phyloP scores from a whole-genome alignment of 331 rosid species.

The Quercus lobata region DNA sequence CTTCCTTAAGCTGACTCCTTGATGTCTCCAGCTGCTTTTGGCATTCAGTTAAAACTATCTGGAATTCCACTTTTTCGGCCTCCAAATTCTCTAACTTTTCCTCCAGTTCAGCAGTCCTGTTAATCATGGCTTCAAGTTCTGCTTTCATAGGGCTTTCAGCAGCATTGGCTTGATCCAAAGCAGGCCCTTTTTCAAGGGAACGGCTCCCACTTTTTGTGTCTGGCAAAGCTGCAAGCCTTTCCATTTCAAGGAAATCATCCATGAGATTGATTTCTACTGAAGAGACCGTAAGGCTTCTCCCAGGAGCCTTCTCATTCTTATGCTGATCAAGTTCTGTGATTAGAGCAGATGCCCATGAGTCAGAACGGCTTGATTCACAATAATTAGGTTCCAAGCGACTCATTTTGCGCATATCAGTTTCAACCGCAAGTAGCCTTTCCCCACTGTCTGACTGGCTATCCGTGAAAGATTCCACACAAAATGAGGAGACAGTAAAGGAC shows the following conservation, averaged over 20 bases:
- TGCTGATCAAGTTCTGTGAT: conserved; percentile 32
- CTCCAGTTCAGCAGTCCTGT: conserved; percentile 50
- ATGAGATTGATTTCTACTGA: conserved; percentile 68
- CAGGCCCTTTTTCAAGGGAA: conserved; percentile 23
- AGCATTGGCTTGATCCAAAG: conserved; percentile 23
- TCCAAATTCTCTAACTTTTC: conserved; percentile 44
- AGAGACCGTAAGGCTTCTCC: conserved; percentile 34
- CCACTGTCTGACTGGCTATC: conserved; percentile 68
- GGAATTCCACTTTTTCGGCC: conserved; percentile 48
- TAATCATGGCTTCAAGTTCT: conserved; percentile 44
- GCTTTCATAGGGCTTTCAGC: conserved; percentile 29
- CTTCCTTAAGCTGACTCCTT: conserved; percentile 35
- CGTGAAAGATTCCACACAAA: conserved; percentile 47
- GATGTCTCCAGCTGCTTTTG: conserved; percentile 54
- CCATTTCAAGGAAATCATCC: conserved; percentile 98
- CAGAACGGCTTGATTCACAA: conserved; percentile 33
- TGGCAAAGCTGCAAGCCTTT: conserved; percentile 69
- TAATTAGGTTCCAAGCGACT: conserved; percentile 41
- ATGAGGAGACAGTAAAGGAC: conserved; percentile 44
- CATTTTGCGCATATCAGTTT: conserved; percentile 35
- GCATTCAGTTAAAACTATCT: conserved; percentile 38
- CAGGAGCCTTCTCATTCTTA: conserved; percentile 29
- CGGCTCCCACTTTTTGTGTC: conserved; percentile 35
- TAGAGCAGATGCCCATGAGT: conserved; percentile 38
- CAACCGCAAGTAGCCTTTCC: conserved; percentile 50